A percentile compares a stretch with the other conserved stretches of the same genome.
Conservation (phyloP, 129 eudicot species). For the Escallonia herrerae region DNA sequence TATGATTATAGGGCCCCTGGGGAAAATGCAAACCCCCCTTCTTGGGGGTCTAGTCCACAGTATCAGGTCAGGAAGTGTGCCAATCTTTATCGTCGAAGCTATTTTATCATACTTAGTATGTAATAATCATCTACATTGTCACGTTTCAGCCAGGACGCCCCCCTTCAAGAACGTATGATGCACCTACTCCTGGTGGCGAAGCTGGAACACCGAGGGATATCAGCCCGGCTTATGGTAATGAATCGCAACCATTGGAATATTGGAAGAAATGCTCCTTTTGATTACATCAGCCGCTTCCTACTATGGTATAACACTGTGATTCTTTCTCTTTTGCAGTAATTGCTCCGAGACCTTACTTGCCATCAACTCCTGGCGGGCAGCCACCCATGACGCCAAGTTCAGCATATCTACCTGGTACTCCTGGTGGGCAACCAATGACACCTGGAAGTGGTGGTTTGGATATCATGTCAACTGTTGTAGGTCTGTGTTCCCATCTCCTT, state of each 20-base stretch:
- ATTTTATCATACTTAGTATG: background rate
- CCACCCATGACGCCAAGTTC: constrained; percentile 99
- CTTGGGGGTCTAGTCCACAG: constrained; percentile 93
- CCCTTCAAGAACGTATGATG: constrained; percentile 84
- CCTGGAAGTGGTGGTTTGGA: constrained; percentile 97
- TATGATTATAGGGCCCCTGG: constrained; percentile 65
- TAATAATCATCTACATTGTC: background rate
- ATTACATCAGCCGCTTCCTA: background rate
- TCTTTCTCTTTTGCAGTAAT: constrained; percentile 51
- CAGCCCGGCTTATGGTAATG: constrained; percentile 68
- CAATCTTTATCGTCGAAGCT: background rate
- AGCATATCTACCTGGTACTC: constrained; percentile 91
- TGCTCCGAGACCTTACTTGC: constrained; percentile 98
- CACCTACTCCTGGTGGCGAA: constrained; percentile 89
- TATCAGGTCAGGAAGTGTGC: constrained; percentile 53
- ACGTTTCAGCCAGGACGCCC: constrained; percentile 83
- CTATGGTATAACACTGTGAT: background rate
- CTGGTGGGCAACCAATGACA: constrained; percentile 98
- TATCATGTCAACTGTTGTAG: constrained; percentile 90
- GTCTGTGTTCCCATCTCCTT: constrained; percentile 28
- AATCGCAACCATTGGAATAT: background rate
- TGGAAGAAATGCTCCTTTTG: background rate
- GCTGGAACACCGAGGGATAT: constrained; percentile 93
- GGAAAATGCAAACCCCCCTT: constrained; percentile 98
- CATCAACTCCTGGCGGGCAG: constrained; percentile 97